Evolutionary conservation across 768 basidiomycete genomes (phyloP).

Genomic region (Psilocybe tampanensis): DNA sequence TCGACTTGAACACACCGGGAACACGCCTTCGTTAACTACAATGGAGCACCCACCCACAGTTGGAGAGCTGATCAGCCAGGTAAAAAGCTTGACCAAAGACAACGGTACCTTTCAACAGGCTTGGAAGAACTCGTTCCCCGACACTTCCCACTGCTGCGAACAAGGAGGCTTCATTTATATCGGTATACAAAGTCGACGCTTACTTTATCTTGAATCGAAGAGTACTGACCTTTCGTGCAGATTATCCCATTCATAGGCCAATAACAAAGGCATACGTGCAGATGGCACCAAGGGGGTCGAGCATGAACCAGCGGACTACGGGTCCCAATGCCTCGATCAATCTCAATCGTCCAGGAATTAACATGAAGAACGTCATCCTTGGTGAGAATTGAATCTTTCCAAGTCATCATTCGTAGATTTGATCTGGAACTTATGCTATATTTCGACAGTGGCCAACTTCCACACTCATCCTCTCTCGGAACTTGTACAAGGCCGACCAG

Average conservation of each 20-base stretch:
- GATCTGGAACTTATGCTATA: not conserved
- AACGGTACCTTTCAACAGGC: constrained; percentile 1
- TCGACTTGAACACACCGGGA: not conserved
- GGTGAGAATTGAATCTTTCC: not conserved
- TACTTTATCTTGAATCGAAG: not conserved
- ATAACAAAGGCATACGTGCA: not conserved
- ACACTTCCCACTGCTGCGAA: not conserved
- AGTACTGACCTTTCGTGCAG: not conserved
- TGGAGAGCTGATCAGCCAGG: not conserved
- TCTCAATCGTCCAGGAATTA: not conserved
- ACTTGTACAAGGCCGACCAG: not conserved
- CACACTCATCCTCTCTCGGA: constrained; percentile 1
- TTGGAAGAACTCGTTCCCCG: constrained; percentile 1
- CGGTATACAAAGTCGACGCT: not conserved
- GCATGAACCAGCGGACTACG: not conserved
- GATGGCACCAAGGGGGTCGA: not conserved
- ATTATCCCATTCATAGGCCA: constrained; percentile 1
- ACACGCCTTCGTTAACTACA: not conserved
- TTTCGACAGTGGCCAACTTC: not conserved
- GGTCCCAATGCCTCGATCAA: constrained; percentile 1
- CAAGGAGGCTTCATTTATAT: constrained; percentile 2
- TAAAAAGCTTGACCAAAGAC: not conserved
- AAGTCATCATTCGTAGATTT: not conserved
- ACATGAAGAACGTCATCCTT: constrained; percentile 3
- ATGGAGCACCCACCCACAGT: not conserved